Conservation (phyloP, 306 rosid genomes). For the Trifolium fragiferum region DNA sequence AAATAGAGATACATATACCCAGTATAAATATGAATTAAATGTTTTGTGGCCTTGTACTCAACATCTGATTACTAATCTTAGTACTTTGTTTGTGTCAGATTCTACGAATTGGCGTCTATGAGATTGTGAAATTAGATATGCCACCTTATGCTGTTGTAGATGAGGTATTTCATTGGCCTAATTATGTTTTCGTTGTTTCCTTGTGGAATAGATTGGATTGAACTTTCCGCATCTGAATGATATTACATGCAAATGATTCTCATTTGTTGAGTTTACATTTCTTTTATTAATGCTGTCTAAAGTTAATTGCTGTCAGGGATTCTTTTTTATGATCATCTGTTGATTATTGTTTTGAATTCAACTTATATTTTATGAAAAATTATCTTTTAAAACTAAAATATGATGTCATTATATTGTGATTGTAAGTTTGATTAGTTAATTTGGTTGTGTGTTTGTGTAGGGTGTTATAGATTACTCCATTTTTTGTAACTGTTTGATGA, state of each 20-base stretch:
- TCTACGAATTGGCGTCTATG: constrained; percentile 79
- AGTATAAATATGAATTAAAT: too few relatives aligned
- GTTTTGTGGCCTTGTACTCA: not conserved
- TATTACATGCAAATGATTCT: constrained; percentile 9
- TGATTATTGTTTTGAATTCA: constrained; percentile 30
- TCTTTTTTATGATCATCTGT: not conserved
- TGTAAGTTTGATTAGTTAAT: constrained; percentile 6
- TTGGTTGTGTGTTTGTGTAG: not conserved
- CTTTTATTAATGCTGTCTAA: constrained; percentile 19
- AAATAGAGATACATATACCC: not conserved
- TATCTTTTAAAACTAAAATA: not conserved
- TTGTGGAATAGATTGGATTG: constrained; percentile 18
- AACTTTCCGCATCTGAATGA: not conserved
- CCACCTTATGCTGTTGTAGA: constrained; percentile 90
- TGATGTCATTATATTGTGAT: not conserved
- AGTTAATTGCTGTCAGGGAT: not conserved
- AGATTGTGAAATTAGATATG: constrained; percentile 83
- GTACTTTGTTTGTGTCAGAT: constrained; percentile 55
- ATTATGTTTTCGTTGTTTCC: constrained; percentile 8
- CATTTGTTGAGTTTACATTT: not conserved
- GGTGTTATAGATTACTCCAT: not conserved
- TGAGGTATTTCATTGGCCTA: constrained; percentile 61
- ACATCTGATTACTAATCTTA: constrained; percentile 29
- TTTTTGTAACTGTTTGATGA: constrained; percentile 19
- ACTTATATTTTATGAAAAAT: not conserved